These are phyloP conservation scores for Solanum medicagineum DNA, from an alignment of 257 asterid species.

Conservation along the genomic window DNA sequence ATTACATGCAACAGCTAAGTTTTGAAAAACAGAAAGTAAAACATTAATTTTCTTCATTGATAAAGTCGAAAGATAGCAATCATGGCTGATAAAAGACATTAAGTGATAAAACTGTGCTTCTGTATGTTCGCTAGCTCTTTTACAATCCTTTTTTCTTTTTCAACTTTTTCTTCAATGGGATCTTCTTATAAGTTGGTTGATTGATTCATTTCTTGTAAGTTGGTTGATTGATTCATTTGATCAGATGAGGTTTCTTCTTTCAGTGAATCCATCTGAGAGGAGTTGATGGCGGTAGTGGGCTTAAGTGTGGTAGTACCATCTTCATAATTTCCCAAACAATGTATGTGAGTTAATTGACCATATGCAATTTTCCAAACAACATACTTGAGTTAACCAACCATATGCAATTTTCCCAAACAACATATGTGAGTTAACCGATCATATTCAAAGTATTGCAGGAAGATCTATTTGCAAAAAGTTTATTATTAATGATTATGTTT, in stretches of 20 bases:
- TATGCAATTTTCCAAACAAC: too few relatives aligned
- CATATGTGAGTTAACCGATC: neutral
- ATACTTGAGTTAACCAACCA: too few relatives aligned
- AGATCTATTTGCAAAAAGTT: neutral
- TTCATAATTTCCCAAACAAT: neutral
- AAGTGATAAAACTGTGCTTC: conserved; percentile 60
- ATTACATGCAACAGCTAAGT: too few relatives aligned
- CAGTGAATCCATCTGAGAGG: conserved; percentile 24
- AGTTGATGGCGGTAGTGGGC: too few relatives aligned
- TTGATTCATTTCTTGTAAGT: neutral
- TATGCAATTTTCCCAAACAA: too few relatives aligned
- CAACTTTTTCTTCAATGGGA: neutral
- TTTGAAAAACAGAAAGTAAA: neutral
- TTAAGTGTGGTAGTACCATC: neutral
- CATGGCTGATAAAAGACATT: conserved; percentile 51
- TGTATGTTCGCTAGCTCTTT: conserved; percentile 42
- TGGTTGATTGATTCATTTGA: neutral
- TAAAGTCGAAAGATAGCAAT: conserved; percentile 31
- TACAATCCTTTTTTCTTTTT: conserved; percentile 26
- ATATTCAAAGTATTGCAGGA: neutral
- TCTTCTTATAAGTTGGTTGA: neutral
- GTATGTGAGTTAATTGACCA: neutral
- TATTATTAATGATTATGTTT: neutral
- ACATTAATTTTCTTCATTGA: conserved; percentile 14
- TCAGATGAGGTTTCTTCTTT: conserved; percentile 11